phyloP scores from a whole-genome alignment of 1,139 yeast species.

The Taphrina sp. region DNA sequence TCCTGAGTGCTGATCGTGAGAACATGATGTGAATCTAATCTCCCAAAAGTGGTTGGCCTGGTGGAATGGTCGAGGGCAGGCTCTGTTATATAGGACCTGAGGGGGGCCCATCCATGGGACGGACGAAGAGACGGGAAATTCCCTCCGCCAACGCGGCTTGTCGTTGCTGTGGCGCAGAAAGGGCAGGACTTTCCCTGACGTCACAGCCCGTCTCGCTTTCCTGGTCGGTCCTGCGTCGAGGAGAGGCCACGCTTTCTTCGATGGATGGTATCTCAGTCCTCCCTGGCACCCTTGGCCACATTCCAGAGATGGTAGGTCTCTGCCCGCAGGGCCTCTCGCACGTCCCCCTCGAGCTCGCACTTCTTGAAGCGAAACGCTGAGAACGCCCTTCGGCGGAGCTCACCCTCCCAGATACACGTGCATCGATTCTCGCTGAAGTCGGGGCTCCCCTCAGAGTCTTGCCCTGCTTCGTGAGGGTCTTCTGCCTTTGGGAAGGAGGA shows the following conservation, averaged over 20 bases:
- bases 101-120: too few relatives aligned
- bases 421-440: constrained; percentile 56
- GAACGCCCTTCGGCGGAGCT: constrained; percentile 55
- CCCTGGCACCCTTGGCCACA: constrained; percentile 21
- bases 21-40: constrained; percentile 5
- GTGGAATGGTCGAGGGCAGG: too few relatives aligned
- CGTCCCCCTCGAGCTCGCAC: constrained; percentile 56
- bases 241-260: too few relatives aligned
- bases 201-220: not conserved
- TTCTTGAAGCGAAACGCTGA: constrained; percentile 61
- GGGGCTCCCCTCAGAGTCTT: constrained; percentile 39
- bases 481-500: constrained; percentile 44
- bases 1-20: constrained; percentile 20
- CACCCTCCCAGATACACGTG: constrained; percentile 73
- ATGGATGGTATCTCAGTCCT: constrained; percentile 6
- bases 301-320: constrained; percentile 43
- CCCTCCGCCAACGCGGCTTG: too few relatives aligned
- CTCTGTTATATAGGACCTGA: too few relatives aligned
- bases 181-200: too few relatives aligned
- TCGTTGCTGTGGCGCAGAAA: not conserved
- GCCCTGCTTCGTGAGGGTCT: constrained; percentile 32
- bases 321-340: constrained; percentile 52
- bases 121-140: too few relatives aligned
- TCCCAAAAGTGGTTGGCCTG: too few relatives aligned
- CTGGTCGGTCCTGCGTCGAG: too few relatives aligned